These are phyloP conservation scores for Dysphania ambrosioides DNA, from an alignment of 148 eudicot species.

Conservation along the genomic window DNA sequence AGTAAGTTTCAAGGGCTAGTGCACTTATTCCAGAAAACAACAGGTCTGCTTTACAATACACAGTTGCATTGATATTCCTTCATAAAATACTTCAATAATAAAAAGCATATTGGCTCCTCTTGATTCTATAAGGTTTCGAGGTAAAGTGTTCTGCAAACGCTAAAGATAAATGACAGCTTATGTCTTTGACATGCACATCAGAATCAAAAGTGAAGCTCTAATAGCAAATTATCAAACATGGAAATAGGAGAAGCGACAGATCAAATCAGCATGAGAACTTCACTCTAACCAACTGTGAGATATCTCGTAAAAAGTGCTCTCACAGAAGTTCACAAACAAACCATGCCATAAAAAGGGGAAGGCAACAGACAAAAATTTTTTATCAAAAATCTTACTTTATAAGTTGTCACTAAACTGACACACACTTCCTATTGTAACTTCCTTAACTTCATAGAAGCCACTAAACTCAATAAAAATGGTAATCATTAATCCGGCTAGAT, in stretches of 20 bases:
- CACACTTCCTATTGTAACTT: neutral
- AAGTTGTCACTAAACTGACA: neutral
- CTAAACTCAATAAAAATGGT: neutral
- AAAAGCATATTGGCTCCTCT: neutral
- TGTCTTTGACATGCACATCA: neutral
- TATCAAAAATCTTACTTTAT: neutral
- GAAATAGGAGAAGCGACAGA: neutral
- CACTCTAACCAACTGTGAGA: neutral
- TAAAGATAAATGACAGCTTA: neutral
- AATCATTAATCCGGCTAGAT: neutral
- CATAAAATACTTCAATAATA: neutral
- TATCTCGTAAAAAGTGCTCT: neutral
- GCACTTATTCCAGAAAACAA: neutral
- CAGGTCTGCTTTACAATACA: neutral
- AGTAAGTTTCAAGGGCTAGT: neutral
- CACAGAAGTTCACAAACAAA: neutral
- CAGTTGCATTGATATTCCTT: neutral
- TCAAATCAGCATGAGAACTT: neutral
- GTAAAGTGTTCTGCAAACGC: slow-evolving; percentile 5
- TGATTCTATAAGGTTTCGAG: neutral
- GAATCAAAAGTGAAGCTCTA: neutral
- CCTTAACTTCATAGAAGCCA: neutral
- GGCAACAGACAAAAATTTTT: neutral
- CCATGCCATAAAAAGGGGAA: neutral
- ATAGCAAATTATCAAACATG: neutral